Evolutionary conservation across 164 flowering plant species (phyloP).

Genomic region (Malania oleifera): DNA sequence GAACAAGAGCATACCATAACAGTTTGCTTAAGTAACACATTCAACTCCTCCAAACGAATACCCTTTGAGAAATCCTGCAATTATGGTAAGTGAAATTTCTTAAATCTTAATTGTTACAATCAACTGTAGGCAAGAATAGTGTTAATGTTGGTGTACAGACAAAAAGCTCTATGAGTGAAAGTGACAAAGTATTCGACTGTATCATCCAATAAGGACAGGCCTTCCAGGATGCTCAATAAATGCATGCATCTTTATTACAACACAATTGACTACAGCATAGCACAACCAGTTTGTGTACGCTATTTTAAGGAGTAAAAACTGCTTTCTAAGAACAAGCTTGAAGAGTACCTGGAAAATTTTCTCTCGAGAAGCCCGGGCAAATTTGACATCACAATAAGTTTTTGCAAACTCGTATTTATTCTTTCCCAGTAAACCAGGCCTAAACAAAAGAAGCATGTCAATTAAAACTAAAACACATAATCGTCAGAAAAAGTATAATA

Average conservation of each 20-base stretch:
- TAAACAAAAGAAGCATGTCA: conserved; percentile 22
- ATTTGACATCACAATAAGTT: conserved; percentile 58
- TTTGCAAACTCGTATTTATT: conserved; percentile 84
- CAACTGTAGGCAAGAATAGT: background rate
- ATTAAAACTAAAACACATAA: background rate
- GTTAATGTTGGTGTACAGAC: background rate
- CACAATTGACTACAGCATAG: too few species aligned
- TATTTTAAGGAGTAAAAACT: background rate
- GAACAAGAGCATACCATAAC: conserved; percentile 67
- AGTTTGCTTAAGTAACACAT: conserved; percentile 75
- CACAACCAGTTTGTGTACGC: background rate
- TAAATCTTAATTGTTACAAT: background rate
- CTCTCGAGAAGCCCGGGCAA: conserved; percentile 42
- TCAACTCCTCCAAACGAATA: conserved; percentile 80
- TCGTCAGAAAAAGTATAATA: background rate
- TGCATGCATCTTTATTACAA: background rate
- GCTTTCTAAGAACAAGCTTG: background rate
- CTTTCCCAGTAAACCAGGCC: conserved; percentile 90
- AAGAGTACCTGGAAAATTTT: conserved; percentile 55
- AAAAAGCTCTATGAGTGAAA: background rate
- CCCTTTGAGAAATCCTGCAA: conserved; percentile 89
- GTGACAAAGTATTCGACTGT: background rate
- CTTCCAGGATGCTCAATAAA: background rate
- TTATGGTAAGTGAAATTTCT: conserved; percentile 9
- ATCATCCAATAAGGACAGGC: background rate